Conservation (phyloP, 1,284 basidiomycete species). For the Garcileccinum viscosum region DNA sequence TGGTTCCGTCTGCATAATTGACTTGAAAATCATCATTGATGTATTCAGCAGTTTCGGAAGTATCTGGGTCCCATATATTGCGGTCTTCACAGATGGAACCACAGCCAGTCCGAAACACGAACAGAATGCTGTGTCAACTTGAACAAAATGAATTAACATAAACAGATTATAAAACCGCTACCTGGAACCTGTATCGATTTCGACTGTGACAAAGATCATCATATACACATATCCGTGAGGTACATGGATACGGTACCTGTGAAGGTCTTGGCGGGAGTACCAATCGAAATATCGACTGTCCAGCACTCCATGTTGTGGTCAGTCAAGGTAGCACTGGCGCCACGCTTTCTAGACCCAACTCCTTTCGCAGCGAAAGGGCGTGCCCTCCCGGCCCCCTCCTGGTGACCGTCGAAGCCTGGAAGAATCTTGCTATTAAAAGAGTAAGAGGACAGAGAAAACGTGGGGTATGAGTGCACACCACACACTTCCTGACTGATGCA, state of each 20-base stretch:
- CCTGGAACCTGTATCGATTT: background rate
- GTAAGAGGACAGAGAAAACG: background rate
- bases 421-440: background rate
- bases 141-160: background rate
- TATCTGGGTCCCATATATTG: background rate
- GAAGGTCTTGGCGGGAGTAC: background rate
- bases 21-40: background rate
- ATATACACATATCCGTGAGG: background rate
- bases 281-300: background rate
- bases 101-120: background rate
- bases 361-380: background rate
- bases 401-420: background rate
- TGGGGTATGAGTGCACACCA: background rate
- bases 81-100: background rate
- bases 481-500: background rate
- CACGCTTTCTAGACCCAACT: background rate
- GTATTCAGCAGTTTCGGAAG: background rate
- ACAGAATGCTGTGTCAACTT: background rate
- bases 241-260: background rate
- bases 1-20: background rate
- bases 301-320: background rate
- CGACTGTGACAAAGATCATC: background rate
- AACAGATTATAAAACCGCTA: background rate
- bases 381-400: background rate
- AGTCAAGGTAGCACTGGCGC: background rate